phyloP scores from a whole-genome alignment of 2,329 filamentous ascomycete species.

The Hortaea sp. region DNA sequence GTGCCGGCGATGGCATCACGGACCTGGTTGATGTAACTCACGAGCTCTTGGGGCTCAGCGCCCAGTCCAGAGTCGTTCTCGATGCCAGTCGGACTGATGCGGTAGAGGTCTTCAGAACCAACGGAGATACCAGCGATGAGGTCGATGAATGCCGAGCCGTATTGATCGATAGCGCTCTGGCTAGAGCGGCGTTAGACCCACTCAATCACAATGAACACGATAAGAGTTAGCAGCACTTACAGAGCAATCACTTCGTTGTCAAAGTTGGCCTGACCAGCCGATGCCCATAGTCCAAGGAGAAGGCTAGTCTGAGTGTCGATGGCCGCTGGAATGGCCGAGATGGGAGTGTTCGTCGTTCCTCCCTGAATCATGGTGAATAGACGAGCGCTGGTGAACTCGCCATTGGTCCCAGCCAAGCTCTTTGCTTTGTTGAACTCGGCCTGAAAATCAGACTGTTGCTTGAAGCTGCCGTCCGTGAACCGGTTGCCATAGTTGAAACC shows the following conservation, averaged over 20 bases:
- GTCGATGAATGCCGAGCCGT: slow-evolving; percentile 51
- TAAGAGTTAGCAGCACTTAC: too few species aligned
- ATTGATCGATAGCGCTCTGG: slow-evolving; percentile 55
- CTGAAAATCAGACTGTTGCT: slow-evolving; percentile 57
- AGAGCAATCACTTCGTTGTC: slow-evolving; percentile 67
- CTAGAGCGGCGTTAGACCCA: too few species aligned
- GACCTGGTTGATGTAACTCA: slow-evolving; percentile 61
- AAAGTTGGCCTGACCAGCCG: slow-evolving; percentile 39
- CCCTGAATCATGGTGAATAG: slow-evolving; percentile 69
- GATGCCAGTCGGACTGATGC: slow-evolving; percentile 61
- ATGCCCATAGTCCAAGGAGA: slow-evolving; percentile 72
- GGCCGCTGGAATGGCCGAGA: slow-evolving; percentile 63
- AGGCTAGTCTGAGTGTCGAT: slow-evolving; percentile 69
- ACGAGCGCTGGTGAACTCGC: slow-evolving; percentile 54
- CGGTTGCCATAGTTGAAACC: slow-evolving; percentile 68
- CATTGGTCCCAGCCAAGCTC: slow-evolving; percentile 48
- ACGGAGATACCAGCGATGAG: slow-evolving; percentile 70
- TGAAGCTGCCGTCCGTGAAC: slow-evolving; percentile 50
- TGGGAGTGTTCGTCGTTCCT: slow-evolving; percentile 54
- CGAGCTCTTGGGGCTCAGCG: slow-evolving; percentile 50
- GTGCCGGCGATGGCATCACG: slow-evolving; percentile 55
- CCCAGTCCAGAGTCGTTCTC: slow-evolving; percentile 53
- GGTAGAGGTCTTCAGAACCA: slow-evolving; percentile 67
- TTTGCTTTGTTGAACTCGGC: slow-evolving; percentile 58
- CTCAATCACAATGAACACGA: too few species aligned